Evolutionary conservation across 352 stramenopile species (phyloP).

Genomic region (Globisporangium mamillatum): DNA sequence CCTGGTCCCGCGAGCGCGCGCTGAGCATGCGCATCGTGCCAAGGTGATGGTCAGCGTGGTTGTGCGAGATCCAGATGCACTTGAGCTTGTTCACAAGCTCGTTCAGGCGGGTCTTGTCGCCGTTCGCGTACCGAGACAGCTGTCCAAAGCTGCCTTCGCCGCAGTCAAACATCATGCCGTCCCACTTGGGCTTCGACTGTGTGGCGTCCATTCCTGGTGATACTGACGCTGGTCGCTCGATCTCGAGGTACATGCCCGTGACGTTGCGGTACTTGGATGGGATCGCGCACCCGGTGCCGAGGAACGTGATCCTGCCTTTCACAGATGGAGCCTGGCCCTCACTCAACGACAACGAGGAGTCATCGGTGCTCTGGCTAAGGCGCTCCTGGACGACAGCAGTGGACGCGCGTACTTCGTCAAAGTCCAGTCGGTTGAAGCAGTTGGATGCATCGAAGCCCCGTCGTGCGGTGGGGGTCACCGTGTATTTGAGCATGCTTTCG

Average conservation of each 20-base stretch:
- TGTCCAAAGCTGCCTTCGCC: slow-evolving; percentile 97
- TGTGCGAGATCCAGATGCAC: slow-evolving; percentile 97
- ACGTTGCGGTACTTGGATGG: slow-evolving; percentile 99
- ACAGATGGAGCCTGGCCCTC: not conserved
- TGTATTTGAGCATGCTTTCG: slow-evolving; percentile 77
- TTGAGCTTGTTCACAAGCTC: slow-evolving; percentile 72
- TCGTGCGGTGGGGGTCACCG: slow-evolving; percentile 46
- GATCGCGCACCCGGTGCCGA: slow-evolving; percentile 96
- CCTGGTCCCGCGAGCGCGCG: slow-evolving; percentile 44
- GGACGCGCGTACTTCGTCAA: slow-evolving; percentile 38
- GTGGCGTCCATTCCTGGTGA: not conserved
- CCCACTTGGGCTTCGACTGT: slow-evolving; percentile 15
- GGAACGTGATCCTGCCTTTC: slow-evolving; percentile 86
- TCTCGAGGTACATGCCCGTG: slow-evolving; percentile 91
- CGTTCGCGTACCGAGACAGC: slow-evolving; percentile 65
- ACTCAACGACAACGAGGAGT: not conserved
- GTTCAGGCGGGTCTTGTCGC: slow-evolving; percentile 35
- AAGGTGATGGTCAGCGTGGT: slow-evolving; percentile 97
- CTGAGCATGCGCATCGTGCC: slow-evolving; percentile 91
- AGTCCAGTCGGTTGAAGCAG: slow-evolving; percentile 53
- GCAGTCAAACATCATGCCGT: slow-evolving; percentile 92
- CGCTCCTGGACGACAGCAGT: slow-evolving; percentile 24
- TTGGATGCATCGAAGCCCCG: slow-evolving; percentile 57
- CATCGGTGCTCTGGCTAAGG: not conserved
- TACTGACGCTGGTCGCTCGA: slow-evolving; percentile 24